phyloP scores from a whole-genome alignment of 192 early-diverging fungal species.

The Neocallimastix lanati region DNA sequence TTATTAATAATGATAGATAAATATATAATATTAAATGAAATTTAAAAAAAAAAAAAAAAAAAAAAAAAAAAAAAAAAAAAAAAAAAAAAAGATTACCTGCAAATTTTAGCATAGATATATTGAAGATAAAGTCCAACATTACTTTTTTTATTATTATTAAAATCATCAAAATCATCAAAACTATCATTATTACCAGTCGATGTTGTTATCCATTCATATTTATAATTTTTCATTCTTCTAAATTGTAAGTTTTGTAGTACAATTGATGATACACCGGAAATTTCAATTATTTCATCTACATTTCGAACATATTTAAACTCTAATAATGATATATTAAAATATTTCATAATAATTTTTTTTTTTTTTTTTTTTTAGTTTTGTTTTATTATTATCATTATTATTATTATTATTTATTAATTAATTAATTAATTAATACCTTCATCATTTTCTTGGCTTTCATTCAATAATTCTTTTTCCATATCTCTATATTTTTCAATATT shows the following conservation, averaged over 20 bases:
- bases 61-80: no score
- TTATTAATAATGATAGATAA: no score
- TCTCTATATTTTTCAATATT: not conserved
- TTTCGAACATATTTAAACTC: not conserved
- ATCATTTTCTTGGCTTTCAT: not conserved
- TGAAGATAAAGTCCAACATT: not conserved
- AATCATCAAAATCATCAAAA: not conserved
- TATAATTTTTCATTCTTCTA: not conserved
- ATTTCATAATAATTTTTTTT: no score
- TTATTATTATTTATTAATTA: not conserved
- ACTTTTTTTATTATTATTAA: not conserved
- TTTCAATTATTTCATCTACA: not conserved
- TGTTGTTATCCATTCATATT: not conserved
- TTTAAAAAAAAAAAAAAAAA: no score
- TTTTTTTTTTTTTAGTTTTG: no score
- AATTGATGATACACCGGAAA: not conserved
- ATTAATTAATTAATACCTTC: not conserved
- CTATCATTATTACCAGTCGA: not conserved
- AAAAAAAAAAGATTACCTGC: not conserved
- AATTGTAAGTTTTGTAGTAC: not conserved
- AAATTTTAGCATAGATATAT: not conserved
- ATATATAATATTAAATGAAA: no score
- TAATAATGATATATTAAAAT: not conserved
- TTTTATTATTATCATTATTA: no score
- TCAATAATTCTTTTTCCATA: not conserved